Evolutionary conservation across 345 rosid genomes (phyloP), one percentile per base, ranked within the genome.

Genomic region (Orychophragmus violaceus): DNA sequence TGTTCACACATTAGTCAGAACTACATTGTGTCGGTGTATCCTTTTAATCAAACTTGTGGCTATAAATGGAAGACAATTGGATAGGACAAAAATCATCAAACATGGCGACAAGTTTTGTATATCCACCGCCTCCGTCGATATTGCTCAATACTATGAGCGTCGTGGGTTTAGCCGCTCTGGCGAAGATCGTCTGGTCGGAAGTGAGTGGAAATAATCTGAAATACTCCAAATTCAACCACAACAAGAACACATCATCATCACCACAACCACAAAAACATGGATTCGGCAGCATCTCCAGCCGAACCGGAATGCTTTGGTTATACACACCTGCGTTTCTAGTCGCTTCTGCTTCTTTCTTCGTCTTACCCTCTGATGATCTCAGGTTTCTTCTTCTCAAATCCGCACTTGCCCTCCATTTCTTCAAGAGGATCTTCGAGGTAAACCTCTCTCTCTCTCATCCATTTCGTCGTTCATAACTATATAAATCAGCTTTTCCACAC

Each of bases 271-370:
- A n/a, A 2, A n/a, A 18, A 49, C 69, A 68, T 8, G 27, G 48
- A 16, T 52, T 58, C 51, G 68, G 67, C 7, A 54, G 17, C 52
- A 45, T 88, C 32, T 79, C 91, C 0, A 76, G 95, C 54, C 73
- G 79, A 69, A 74, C 2, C 22, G 95, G 92, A 22, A 85, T 92
- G 96, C 78, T 85, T 4, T 3, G 74, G 16, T 1, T 76, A 10
- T 92, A 89, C 10, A 22, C 82, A 0, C 96, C 95, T 0, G 86
- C 96, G 2, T 82, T 89, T 64, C 62, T 87, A 4, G 81, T 78
- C 0, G 83, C 77, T 8, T 37, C 77, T 5, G 78, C 82, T 55
- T 84, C 96, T 69, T 83, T 85, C 65, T 59, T 54, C 54, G 4
- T 81, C 50, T 64, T 85, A 35, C 85, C 85, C 0, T 56, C 65